Evolutionary conservation across 1,284 basidiomycete genomes (phyloP).

Genomic region (Ceratobasidium theobromae): DNA sequence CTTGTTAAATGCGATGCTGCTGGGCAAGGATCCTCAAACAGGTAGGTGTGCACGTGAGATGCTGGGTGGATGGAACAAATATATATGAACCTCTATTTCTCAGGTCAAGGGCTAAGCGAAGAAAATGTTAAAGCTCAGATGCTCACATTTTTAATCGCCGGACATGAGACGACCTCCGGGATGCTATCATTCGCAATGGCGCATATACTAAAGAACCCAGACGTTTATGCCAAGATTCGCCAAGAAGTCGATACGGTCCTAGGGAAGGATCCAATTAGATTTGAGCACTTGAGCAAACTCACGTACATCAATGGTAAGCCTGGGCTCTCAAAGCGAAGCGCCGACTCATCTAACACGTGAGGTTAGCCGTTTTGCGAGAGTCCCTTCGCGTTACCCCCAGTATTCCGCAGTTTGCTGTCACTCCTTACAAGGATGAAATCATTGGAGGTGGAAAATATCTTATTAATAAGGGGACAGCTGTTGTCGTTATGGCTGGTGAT

Average conservation of each 20-base stretch:
- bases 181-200: slow-evolving; percentile 40
- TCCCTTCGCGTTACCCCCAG: slow-evolving; percentile 41
- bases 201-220: slow-evolving; percentile 40
- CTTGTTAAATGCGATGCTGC: slow-evolving; percentile 42
- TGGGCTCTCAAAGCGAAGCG: neutral
- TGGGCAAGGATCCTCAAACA: slow-evolving; percentile 40
- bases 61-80: neutral
- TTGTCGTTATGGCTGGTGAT: slow-evolving; percentile 37
- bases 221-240: slow-evolving; percentile 39
- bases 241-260: slow-evolving; percentile 41
- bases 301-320: slow-evolving; percentile 40
- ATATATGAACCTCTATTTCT: neutral
- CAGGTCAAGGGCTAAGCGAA: slow-evolving; percentile 38
- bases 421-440: slow-evolving; percentile 36
- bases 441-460: slow-evolving; percentile 38
- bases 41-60: slow-evolving; percentile 19
- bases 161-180: slow-evolving; percentile 41
- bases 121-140: slow-evolving; percentile 39
- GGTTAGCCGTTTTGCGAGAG: slow-evolving; percentile 39
- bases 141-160: slow-evolving; percentile 44
- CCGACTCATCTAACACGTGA: neutral
- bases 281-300: slow-evolving; percentile 38
- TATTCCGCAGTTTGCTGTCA: slow-evolving; percentile 36
- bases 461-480: slow-evolving; percentile 36
- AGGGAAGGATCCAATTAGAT: slow-evolving; percentile 35